Base-by-base conservation (phyloP, 352 stramenopile genomes). In the Pythium myriotylum region DNA sequence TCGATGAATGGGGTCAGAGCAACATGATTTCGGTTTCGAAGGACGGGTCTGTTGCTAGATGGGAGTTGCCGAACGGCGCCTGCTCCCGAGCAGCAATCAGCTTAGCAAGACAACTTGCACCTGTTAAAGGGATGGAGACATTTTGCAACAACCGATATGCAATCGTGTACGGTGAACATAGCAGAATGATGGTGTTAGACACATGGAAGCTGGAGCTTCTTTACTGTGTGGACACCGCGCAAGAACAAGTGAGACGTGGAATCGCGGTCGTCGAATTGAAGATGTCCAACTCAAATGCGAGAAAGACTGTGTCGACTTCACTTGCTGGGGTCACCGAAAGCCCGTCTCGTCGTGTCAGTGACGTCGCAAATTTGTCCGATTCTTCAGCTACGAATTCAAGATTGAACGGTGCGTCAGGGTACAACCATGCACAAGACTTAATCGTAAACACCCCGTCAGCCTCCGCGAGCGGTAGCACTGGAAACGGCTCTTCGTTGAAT, bases 1-100 rank as follows among this genome's bases (percentile, higher is more conserved):
- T 76, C n/a, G 80, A 93, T 50, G 81, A 91, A 56, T 93, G 79
- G 79, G 84, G 83, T 2, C 81, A 93, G 42, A 85, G 74, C 59
- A 88, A 79, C n/a, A 62, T 92, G 24, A 57, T 93, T 0, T 82
- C 84, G 0, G 68, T 89, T 17, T 81, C 79, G 1, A 68, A 62
- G 16, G 79, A 81, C 40, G 84, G 84, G 8, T 74, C 70, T 3
- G 40, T 91, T 5, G 79, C 82, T 7, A 65, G 76, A 10, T 93
- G 84, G 84, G 76, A 88, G 23, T 55, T 93, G 10, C 83, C 83
- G 0, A 92, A 86, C 49, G 81, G 84, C 8, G 67, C 73, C 5
- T 92, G 84, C 63, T 75, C 76, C 9, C 53, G 77, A 43, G 81
- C 79, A 7, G 81, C 76, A n/a, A 70, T 70, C 17, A 68, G 65